Conservation (phyloP, 2,329 filamentous ascomycete species). For the Fusarium sp. region DNA sequence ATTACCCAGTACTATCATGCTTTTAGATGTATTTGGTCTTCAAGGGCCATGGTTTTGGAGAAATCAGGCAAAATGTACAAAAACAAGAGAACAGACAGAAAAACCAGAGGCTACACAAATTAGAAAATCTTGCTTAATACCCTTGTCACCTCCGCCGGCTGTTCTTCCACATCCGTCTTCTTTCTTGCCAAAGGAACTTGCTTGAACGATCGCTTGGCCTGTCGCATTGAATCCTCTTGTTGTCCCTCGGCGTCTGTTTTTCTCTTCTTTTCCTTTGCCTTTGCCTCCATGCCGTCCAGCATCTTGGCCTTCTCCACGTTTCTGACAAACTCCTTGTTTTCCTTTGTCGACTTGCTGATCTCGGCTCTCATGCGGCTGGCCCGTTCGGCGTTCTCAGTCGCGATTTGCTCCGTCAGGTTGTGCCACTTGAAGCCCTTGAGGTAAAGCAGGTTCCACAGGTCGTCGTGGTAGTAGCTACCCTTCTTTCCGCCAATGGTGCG, state of each 20-base stretch:
- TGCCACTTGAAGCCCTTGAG: conserved; percentile 86
- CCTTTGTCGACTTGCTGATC: conserved; percentile 76
- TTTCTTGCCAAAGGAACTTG: conserved; percentile 69
- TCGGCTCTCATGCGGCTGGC: conserved; percentile 79
- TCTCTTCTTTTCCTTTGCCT: conserved; percentile 56
- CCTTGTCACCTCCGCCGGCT: conserved; percentile 65
- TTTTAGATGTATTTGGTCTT: conserved; percentile 7
- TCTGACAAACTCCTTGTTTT: conserved; percentile 82
- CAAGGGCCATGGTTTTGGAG: conserved; percentile 5
- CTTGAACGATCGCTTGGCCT: conserved; percentile 64
- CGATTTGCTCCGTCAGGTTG: conserved; percentile 78
- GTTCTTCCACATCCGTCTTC: conserved; percentile 54
- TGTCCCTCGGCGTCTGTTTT: conserved; percentile 44
- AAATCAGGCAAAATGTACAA: conserved; percentile 21
- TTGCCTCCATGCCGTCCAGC: conserved; percentile 75
- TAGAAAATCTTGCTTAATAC: conserved; percentile 73
- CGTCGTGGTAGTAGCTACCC: conserved; percentile 82
- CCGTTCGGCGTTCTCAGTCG: conserved; percentile 82
- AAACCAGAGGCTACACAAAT: conserved; percentile 16
- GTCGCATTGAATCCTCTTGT: conserved; percentile 32
- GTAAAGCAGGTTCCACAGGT: conserved; percentile 86
- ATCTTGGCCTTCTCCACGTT: conserved; percentile 85
- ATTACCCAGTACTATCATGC: too few relatives aligned
- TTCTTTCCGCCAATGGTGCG: conserved; percentile 85
- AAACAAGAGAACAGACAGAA: conserved; percentile 6